These are phyloP conservation scores for Leccinellum luteum DNA, from an alignment of 768 basidiomycete species.

Conservation along the genomic window DNA sequence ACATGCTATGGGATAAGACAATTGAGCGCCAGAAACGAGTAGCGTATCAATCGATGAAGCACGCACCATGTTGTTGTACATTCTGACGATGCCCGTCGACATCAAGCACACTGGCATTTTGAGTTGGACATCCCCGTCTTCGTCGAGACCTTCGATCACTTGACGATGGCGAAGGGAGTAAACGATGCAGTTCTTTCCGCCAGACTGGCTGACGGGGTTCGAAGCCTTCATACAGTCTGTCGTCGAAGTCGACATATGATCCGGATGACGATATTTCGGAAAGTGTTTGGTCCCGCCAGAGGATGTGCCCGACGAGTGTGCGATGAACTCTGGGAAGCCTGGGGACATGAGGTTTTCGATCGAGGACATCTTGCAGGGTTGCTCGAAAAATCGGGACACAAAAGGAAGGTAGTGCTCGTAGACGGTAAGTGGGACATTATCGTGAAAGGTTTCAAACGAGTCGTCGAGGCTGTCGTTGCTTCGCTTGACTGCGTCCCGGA, in stretches of 20 bases:
- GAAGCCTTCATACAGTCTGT: constrained; percentile 13
- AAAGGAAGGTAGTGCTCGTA: constrained; percentile 22
- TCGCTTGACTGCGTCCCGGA: constrained; percentile 7
- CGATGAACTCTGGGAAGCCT: constrained; percentile 23
- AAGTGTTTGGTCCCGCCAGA: constrained; percentile 16
- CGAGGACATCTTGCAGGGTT: constrained; percentile 15
- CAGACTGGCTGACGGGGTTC: constrained; percentile 2
- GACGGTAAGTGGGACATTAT: constrained; percentile 13
- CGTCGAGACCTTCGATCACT: constrained; percentile 9
- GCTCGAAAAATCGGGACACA: constrained; percentile 18
- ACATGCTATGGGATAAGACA: constrained; percentile 11
- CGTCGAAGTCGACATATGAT: constrained; percentile 17
- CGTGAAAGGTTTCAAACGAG: constrained; percentile 10
- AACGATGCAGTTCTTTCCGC: constrained; percentile 19
- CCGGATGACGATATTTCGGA: constrained; percentile 21
- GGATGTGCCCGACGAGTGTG: constrained; percentile 20
- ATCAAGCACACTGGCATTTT: constrained; percentile 18
- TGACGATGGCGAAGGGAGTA: constrained; percentile 20
- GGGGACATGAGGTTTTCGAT: constrained; percentile 23
- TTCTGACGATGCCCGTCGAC: constrained; percentile 23
- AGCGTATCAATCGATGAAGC: background rate
- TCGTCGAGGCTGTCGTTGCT: background rate
- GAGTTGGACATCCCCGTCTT: constrained; percentile 9
- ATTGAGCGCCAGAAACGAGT: background rate
- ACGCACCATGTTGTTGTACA: constrained; percentile 19